Conservation (phyloP, 2,329 filamentous ascomycete genomes). For the Hypomyces rosellus region DNA sequence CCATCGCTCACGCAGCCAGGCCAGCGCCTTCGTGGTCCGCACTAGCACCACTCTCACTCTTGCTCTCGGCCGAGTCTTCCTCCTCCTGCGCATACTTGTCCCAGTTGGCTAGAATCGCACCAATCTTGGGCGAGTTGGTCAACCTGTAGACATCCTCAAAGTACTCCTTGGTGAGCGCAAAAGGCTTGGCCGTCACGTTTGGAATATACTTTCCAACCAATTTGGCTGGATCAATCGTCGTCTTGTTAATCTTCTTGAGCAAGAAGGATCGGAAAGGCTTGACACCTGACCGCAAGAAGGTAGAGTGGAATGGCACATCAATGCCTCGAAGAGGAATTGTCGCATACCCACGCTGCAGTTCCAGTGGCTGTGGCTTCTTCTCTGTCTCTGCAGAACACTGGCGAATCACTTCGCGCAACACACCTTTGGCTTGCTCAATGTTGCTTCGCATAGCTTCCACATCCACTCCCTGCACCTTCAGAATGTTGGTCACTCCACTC, state of each 20-base stretch:
- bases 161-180: conserved; percentile 95
- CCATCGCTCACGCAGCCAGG: conserved; percentile 30
- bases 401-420: conserved; percentile 84
- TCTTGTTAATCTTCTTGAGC: conserved; percentile 99
- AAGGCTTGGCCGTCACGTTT: conserved; percentile 94
- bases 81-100: conserved; percentile 60
- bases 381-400: conserved; percentile 82
- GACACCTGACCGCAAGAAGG: conserved; percentile 93
- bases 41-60: conserved; percentile 35
- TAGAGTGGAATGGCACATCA: conserved; percentile 98
- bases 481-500: conserved; percentile 81
- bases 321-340: conserved; percentile 96
- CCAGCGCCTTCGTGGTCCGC: conserved; percentile 37
- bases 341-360: conserved; percentile 90
- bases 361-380: conserved; percentile 79
- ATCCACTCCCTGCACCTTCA: conserved; percentile 96
- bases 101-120: conserved; percentile 79
- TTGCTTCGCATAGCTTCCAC: conserved; percentile 88
- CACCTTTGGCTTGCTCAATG: conserved; percentile 84
- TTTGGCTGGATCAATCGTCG: conserved; percentile 94
- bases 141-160: conserved; percentile 97
- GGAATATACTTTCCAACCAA: conserved; percentile 98
- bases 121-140: conserved; percentile 77
- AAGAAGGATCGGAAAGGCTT: conserved; percentile 98
- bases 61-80: conserved; percentile 21